A percentile compares a stretch with the other conserved stretches of the same genome.
These are phyloP conservation scores for Hymenoscyphus infarciens DNA, from an alignment of 2,329 filamentous ascomycete species.

Conservation along the genomic window DNA sequence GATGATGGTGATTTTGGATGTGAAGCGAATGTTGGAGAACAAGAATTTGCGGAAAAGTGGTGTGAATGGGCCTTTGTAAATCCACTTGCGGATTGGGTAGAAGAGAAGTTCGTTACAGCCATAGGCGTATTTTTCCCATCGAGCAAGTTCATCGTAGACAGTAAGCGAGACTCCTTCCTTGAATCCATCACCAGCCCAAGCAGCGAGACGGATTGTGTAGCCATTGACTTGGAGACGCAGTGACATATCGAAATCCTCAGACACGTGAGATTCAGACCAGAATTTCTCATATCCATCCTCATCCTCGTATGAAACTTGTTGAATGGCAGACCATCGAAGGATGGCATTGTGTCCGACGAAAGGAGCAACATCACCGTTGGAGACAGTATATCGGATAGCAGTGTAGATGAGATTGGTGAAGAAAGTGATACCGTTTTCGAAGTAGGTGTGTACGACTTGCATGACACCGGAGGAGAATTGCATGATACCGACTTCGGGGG, in stretches of 20 bases:
- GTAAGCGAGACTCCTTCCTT: conserved; percentile 81
- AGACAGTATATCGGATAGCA: conserved; percentile 72
- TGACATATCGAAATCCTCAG: conserved; percentile 80
- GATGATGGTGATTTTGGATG: conserved; percentile 71
- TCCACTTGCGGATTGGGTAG: conserved; percentile 71
- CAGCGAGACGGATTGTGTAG: conserved; percentile 69
- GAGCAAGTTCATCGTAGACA: conserved; percentile 78
- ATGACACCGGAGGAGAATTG: conserved; percentile 76
- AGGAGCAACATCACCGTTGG: conserved; percentile 72
- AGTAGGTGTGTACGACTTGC: conserved; percentile 72
- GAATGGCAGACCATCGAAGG: conserved; percentile 71
- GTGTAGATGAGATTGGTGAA: conserved; percentile 74
- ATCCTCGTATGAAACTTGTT: conserved; percentile 67
- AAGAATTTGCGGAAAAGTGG: conserved; percentile 73
- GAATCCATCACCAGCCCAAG: conserved; percentile 73
- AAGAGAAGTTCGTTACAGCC: conserved; percentile 81
- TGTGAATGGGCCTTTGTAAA: conserved; percentile 71
- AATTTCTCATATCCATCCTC: conserved; percentile 73
- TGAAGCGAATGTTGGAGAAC: conserved; percentile 68
- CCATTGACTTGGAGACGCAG: conserved; percentile 69
- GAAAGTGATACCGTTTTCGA: conserved; percentile 67
- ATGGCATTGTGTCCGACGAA: conserved; percentile 81
- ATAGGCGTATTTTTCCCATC: conserved; percentile 86
- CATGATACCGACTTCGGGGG: conserved; percentile 73
- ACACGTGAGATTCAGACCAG: conserved; percentile 78